A percentile compares a stretch with the other conserved stretches of the same genome.
These are phyloP conservation scores for Rosa hybrid DNA, from an alignment of 331 rosid genomes.

Conservation along the genomic window DNA sequence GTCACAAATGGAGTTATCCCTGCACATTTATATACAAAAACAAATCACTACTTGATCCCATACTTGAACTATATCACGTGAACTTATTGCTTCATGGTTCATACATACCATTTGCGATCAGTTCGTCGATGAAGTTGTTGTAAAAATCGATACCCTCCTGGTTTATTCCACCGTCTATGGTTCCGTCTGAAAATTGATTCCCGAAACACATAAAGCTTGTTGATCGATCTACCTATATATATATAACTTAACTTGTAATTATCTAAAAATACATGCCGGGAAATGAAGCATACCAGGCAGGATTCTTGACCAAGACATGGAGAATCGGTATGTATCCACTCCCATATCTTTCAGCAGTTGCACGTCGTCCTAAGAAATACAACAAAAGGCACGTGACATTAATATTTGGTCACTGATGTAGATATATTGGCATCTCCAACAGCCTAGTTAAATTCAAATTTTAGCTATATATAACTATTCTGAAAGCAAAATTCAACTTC, in stretches of 20 bases:
- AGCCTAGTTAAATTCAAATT: no score
- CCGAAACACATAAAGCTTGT: background rate
- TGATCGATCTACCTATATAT: background rate
- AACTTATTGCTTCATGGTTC: background rate
- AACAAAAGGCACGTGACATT: background rate
- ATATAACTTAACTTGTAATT: background rate
- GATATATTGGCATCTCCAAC: no score
- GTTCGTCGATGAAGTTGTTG: background rate
- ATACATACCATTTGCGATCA: constrained; percentile 1
- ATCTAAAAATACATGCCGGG: no score
- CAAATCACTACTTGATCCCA: background rate
- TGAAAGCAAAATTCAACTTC: no score
- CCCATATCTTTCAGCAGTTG: background rate
- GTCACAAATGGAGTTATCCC: constrained; percentile 19
- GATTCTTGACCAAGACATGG: background rate
- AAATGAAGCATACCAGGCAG: background rate
- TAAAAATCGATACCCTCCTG: constrained; percentile 10
- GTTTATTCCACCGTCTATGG: background rate
- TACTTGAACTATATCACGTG: background rate
- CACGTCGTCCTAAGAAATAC: background rate
- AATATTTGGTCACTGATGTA: background rate
- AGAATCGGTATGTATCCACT: background rate
- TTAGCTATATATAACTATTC: no score
- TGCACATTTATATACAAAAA: background rate
- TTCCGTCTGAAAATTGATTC: background rate